A percentile compares a stretch with the other conserved stretches of the same genome.
phyloP scores from a whole-genome alignment of 2,329 filamentous ascomycete species.

The Coniochaeta ligniaria region DNA sequence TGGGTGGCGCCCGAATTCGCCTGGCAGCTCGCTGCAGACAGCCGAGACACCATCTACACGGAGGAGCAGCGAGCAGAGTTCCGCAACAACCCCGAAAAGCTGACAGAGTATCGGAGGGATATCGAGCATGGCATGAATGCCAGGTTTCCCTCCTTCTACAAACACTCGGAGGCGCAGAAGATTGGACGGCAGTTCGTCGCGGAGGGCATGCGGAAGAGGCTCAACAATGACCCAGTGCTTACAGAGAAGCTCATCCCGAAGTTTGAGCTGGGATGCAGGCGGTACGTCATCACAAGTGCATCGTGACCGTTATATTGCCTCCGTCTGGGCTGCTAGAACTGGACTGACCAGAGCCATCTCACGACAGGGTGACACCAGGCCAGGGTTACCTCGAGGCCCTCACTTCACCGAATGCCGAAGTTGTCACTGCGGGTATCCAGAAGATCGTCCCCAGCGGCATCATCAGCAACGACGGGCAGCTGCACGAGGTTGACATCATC shows the following conservation, averaged over 20 bases:
- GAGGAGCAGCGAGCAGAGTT: conserved; percentile 34
- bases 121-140: not conserved
- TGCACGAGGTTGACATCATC: conserved; percentile 50
- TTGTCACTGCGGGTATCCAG: conserved; percentile 44
- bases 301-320: too few species aligned
- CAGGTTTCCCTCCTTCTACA: conserved; percentile 26
- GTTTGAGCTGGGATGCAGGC: conserved; percentile 10
- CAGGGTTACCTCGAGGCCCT: conserved; percentile 58
- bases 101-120: conserved; percentile 22
- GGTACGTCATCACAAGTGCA: too few species aligned
- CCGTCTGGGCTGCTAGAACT: not conserved
- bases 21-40: not conserved
- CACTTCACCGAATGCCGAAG: conserved; percentile 48
- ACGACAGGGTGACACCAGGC: conserved; percentile 45
- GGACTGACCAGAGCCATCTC: conserved; percentile 33
- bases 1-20: not conserved
- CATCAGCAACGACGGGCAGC: conserved; percentile 43
- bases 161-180: conserved; percentile 24
- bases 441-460: conserved; percentile 49
- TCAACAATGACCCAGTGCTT: conserved; percentile 26
- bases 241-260: conserved; percentile 30
- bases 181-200: conserved; percentile 13
- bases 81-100: conserved; percentile 40
- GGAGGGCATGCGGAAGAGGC: conserved; percentile 20
- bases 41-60: not conserved